These are phyloP conservation scores for Cutaneotrichosporon dermatis DNA, from an alignment of 1,284 basidiomycete species.

Conservation along the genomic window DNA sequence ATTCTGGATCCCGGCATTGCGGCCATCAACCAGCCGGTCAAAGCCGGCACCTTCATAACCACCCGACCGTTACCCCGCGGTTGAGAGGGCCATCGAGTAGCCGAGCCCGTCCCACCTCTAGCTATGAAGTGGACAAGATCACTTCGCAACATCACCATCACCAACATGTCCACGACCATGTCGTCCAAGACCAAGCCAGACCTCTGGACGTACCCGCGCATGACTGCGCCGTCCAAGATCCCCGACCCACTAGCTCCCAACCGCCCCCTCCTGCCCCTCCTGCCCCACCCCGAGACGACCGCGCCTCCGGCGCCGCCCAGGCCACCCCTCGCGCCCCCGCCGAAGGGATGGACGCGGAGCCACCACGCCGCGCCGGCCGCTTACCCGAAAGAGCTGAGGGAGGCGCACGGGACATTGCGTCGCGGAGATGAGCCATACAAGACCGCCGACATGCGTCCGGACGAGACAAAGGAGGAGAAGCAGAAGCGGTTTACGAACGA, in stretches of 20 bases:
- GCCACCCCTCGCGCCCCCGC: constrained; percentile 31
- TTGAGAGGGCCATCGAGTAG: no score
- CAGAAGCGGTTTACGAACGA: constrained; percentile 12
- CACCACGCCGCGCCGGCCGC: constrained; percentile 70
- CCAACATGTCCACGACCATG: no score
- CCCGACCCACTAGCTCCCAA: constrained; percentile 6
- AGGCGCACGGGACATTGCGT: constrained; percentile 34
- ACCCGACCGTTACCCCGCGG: no score
- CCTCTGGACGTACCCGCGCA: constrained; percentile 1
- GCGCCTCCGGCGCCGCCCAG: constrained; percentile 10
- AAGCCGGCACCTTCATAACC: no score
- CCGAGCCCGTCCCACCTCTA: no score
- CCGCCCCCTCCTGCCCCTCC: constrained; percentile 8
- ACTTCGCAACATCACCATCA: no score
- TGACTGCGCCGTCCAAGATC: background rate
- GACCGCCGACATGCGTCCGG: constrained; percentile 1
- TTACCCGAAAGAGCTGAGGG: constrained; percentile 53
- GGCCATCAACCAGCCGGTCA: no score
- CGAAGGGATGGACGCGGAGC: constrained; percentile 50
- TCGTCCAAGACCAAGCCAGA: background rate
- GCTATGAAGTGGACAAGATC: no score
- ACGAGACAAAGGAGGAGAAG: constrained; percentile 32
- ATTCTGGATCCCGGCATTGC: no score
- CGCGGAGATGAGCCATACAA: constrained; percentile 20
- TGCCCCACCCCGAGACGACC: constrained; percentile 9